phyloP scores from a whole-genome alignment of 805 yeast genomes.

The Cyberlindnera samutprakarnensis region DNA sequence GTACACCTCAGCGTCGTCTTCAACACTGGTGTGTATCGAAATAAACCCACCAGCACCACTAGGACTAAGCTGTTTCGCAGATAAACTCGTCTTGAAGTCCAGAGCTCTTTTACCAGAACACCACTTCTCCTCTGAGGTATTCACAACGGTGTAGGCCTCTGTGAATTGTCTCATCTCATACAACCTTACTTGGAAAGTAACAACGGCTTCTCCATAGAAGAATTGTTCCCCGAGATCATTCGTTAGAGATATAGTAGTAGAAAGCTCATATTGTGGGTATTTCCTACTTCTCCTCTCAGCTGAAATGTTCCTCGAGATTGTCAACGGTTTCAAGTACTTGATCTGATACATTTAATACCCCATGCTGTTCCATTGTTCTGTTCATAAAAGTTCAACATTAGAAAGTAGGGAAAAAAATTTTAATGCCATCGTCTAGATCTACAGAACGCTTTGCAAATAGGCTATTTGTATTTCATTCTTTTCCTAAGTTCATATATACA shows the following conservation, averaged over 20 bases:
- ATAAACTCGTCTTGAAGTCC: conserved; percentile 4
- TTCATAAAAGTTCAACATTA: too few relatives aligned
- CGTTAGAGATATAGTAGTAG: conserved; percentile 22
- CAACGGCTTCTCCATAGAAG: conserved; percentile 25
- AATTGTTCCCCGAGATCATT: conserved; percentile 35
- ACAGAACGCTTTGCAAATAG: too few relatives aligned
- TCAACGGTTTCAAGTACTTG: conserved; percentile 27
- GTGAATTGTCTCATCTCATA: neutral
- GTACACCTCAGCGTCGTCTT: neutral
- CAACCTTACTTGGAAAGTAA: conserved; percentile 8
- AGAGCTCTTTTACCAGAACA: conserved; percentile 16
- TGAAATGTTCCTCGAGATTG: conserved; percentile 7
- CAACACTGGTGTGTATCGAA: conserved; percentile 9
- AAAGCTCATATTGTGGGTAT: conserved; percentile 11
- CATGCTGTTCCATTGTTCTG: neutral
- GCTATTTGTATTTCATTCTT: too few relatives aligned
- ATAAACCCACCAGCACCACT: conserved; percentile 12
- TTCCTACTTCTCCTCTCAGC: conserved; percentile 4
- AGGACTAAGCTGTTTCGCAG: neutral
- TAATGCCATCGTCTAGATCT: neutral
- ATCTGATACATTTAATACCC: conserved; percentile 24
- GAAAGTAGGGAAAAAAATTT: neutral
- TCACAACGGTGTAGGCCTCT: neutral
- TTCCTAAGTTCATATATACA: too few relatives aligned
- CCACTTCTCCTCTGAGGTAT: conserved; percentile 9